phyloP scores from a whole-genome alignment of 2,329 filamentous ascomycete species.

The Paecilomyces variotii region DNA sequence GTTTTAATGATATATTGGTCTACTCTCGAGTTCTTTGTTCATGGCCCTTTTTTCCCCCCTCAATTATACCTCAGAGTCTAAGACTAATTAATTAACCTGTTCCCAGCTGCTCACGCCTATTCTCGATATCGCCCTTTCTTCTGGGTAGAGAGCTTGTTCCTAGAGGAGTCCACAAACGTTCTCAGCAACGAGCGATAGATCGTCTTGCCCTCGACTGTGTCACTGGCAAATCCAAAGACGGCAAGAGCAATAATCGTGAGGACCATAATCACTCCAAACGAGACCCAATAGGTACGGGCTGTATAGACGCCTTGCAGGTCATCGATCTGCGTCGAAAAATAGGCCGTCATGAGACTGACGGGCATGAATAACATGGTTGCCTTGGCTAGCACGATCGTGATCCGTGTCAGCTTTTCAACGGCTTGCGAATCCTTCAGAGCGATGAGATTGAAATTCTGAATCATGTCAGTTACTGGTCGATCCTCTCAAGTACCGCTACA shows the following conservation, averaged over 20 bases:
- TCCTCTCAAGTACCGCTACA: slow-evolving; percentile 1
- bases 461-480: slow-evolving; percentile 3
- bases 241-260: slow-evolving; percentile 53
- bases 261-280: slow-evolving; percentile 56
- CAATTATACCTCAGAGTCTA: not conserved
- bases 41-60: too few species aligned
- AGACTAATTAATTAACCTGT: not conserved
- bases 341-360: slow-evolving; percentile 65
- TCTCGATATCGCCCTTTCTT: not conserved
- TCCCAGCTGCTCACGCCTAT: not conserved
- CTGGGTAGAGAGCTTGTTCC: slow-evolving; percentile 1
- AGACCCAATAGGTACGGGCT: slow-evolving; percentile 57
- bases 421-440: slow-evolving; percentile 66
- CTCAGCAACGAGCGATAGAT: slow-evolving; percentile 39
- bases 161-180: slow-evolving; percentile 27
- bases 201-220: slow-evolving; percentile 49
- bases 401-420: slow-evolving; percentile 62
- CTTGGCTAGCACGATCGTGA: slow-evolving; percentile 65
- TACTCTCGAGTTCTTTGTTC: not conserved
- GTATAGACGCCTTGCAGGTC: slow-evolving; percentile 52
- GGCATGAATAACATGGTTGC: slow-evolving; percentile 69
- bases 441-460: slow-evolving; percentile 68
- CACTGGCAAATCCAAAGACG: slow-evolving; percentile 49
- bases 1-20: not conserved
- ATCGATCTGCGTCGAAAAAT: slow-evolving; percentile 61